These are phyloP conservation scores for Aspergillus awamori DNA, from an alignment of 2,329 filamentous ascomycete genomes.

Conservation along the genomic window DNA sequence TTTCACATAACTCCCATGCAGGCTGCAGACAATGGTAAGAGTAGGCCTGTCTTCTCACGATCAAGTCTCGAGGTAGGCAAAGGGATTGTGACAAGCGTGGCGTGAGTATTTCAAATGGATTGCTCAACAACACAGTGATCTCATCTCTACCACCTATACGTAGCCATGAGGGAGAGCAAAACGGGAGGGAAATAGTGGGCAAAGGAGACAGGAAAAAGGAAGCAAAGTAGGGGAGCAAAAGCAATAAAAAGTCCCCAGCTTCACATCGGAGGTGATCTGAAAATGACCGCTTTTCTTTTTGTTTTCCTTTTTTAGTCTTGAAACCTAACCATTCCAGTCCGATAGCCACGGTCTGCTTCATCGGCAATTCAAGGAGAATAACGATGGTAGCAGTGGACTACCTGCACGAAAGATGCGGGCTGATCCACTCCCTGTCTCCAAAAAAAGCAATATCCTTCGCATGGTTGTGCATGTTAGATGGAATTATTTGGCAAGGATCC, in stretches of 20 bases:
- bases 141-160: conserved; percentile 19
- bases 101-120: conserved; percentile 7
- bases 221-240: neutral
- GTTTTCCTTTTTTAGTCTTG: conserved; percentile 8
- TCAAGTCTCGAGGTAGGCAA: neutral
- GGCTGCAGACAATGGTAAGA: conserved; percentile 2
- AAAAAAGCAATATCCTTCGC: conserved; percentile 14
- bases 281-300: neutral
- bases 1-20: conserved; percentile 17
- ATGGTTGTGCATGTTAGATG: conserved; percentile 19
- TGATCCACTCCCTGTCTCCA: conserved; percentile 18
- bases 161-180: conserved; percentile 5
- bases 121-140: conserved; percentile 1
- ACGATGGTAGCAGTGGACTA: conserved; percentile 18
- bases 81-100: conserved; percentile 18
- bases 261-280: conserved; percentile 10
- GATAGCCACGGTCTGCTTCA: conserved; percentile 13
- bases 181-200: conserved; percentile 1
- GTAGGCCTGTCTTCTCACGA: neutral
- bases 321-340: neutral
- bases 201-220: conserved; percentile 10
- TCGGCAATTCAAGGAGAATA: conserved; percentile 8
- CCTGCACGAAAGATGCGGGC: conserved; percentile 21
- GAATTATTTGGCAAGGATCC: conserved; percentile 18
- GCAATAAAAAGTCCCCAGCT: neutral